Evolutionary conservation across 805 yeast genomes (phyloP).

Genomic region (Cyberlindnera mycetangii): DNA sequence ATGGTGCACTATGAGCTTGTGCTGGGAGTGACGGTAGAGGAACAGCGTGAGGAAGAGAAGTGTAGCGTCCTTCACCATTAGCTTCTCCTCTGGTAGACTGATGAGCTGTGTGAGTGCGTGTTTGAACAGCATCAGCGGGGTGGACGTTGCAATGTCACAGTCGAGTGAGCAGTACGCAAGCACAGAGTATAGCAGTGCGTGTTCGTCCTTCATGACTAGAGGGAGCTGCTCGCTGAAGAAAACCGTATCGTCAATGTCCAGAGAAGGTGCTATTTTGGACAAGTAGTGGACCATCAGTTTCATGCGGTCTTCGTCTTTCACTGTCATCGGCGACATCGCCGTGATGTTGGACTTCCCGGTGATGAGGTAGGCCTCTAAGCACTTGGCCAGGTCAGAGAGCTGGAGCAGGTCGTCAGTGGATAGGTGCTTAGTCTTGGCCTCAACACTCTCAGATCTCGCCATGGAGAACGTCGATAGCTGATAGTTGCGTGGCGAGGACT

Average conservation of each 20-base stretch:
- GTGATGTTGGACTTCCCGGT: background rate
- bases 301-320: conserved; percentile 10
- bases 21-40: conserved; percentile 7
- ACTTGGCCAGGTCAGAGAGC: background rate
- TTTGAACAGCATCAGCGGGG: conserved; percentile 4
- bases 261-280: conserved; percentile 4
- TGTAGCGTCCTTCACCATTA: conserved; percentile 1
- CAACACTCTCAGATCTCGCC: conserved; percentile 4
- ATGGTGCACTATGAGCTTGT: conserved; percentile 4
- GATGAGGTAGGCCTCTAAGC: background rate
- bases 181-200: conserved; percentile 5
- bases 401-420: background rate
- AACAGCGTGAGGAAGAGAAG: conserved; percentile 11
- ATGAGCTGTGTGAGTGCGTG: conserved; percentile 4
- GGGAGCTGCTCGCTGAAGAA: conserved; percentile 9
- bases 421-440: background rate
- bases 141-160: background rate
- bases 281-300: conserved; percentile 6
- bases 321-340: background rate
- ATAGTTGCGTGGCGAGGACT: conserved; percentile 7
- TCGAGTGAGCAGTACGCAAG: conserved; percentile 4
- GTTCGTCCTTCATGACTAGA: conserved; percentile 2
- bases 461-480: conserved; percentile 3
- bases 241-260: conserved; percentile 6
- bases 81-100: background rate